A percentile compares a stretch with the other conserved stretches of the same genome.
Evolutionary conservation across 2,329 filamentous ascomycete genomes (phyloP).

Genomic region (Xylaria hypoxylon): DNA sequence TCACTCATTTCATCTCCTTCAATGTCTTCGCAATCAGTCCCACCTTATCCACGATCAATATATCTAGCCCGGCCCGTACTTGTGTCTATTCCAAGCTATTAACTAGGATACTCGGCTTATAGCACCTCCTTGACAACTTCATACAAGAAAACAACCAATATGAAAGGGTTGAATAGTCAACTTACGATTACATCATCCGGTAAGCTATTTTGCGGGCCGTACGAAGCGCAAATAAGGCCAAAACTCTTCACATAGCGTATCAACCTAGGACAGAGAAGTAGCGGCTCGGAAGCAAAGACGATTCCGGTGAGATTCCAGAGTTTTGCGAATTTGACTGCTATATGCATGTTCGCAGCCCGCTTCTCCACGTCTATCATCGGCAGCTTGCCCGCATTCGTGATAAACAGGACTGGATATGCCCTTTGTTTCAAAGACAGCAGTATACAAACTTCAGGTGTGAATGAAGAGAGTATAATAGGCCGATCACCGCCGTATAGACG

Average conservation of each 20-base stretch:
- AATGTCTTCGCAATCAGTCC: conserved; percentile 22
- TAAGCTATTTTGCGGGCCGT: conserved; percentile 52
- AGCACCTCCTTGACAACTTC: too few relatives aligned
- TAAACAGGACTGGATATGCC: conserved; percentile 51
- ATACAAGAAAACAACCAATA: not conserved
- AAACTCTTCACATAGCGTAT: conserved; percentile 50
- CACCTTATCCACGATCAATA: conserved; percentile 32
- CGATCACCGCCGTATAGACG: conserved; percentile 43
- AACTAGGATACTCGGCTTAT: not conserved
- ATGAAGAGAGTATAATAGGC: conserved; percentile 53
- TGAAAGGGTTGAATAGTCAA: not conserved
- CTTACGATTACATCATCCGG: conserved; percentile 42
- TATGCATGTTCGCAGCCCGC: conserved; percentile 53
- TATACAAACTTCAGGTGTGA: conserved; percentile 54
- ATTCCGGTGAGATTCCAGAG: conserved; percentile 54
- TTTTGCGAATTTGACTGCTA: conserved; percentile 54
- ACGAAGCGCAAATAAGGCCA: conserved; percentile 52
- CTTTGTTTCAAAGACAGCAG: conserved; percentile 50
- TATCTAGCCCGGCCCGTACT: conserved; percentile 30
- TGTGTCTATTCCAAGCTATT: conserved; percentile 18
- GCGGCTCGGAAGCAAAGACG: conserved; percentile 52
- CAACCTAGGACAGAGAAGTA: conserved; percentile 54
- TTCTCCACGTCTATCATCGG: conserved; percentile 50
- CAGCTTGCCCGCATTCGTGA: conserved; percentile 50
- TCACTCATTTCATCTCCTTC: not conserved